Evolutionary conservation across 148 eudicot species (phyloP), one percentile per base, ranked within the genome.

Genomic region (Selenicereus undatus): DNA sequence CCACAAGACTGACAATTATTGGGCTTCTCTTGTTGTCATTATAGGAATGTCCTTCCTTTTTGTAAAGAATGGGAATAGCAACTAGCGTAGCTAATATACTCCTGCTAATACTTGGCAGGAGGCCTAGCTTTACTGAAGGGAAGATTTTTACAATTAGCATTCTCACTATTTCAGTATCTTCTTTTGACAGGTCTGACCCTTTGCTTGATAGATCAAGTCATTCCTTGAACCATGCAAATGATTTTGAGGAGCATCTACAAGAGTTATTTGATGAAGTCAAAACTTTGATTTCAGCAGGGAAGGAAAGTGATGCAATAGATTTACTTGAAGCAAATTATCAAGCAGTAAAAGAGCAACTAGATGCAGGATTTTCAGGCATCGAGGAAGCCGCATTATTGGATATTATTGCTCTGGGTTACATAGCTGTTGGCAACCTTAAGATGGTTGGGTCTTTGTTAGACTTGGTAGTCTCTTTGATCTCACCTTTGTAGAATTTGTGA

Each of bases 331-430:
- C 98, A 77, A 94, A 94, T 85, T 93, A 87, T 84, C 90, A 86
- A 82, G 90, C 87, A 76, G 93, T 91, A 69, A 91, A 86, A 90
- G 97, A 91, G 77, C 98, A 88, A 81, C 76, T 91, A 58, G 91
- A 85, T 81, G 80, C 85, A 76, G 95, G 94, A 48, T 81, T 73
- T 81, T 86, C 77, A 84, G 90, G 95, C 84, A 86, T 94, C 73
- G 93, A 94, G 88, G 95, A 91, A 76, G 98, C 92, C 72, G 97
- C 98, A 69, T 83, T 86, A 79, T 89, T 94, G 75, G 98, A 94
- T 82, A 86, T 93, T 62, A 82, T 93, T 79, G 89, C 97, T 74
- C 81, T 92, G 83, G 97, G 97, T 21, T 94, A 89, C 82, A 78
- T 89, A 83, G 92, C 90, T 76, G 76, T 89, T 85, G 93, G 97